phyloP scores from a whole-genome alignment of 2,329 filamentous ascomycete species.

The Lasiodiplodia hormozganensis region DNA sequence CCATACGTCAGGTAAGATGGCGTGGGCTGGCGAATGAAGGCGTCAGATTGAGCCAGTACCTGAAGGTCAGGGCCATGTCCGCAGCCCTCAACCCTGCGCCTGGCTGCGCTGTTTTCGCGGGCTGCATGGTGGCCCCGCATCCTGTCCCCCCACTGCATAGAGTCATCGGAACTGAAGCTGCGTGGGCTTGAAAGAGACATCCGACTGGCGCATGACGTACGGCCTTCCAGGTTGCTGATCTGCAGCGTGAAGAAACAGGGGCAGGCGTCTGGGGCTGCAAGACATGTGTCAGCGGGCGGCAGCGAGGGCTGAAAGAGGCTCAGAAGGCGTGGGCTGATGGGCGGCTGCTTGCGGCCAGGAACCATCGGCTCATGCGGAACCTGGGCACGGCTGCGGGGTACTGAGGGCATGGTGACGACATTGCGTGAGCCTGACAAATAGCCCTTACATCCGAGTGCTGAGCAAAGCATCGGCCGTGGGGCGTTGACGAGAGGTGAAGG shows the following conservation, averaged over 20 bases:
- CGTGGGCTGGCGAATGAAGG: slow-evolving; percentile 6
- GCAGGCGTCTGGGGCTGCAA: not conserved
- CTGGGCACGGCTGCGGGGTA: slow-evolving; percentile 26
- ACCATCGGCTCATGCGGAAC: slow-evolving; percentile 17
- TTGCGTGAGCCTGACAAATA: slow-evolving; percentile 26
- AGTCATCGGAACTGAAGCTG: not conserved
- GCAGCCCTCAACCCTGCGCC: slow-evolving; percentile 10
- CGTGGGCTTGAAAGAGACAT: not conserved
- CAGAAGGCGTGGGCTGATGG: not conserved
- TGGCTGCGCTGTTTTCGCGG: slow-evolving; percentile 19
- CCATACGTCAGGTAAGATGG: slow-evolving; percentile 21
- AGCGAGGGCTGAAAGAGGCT: not conserved
- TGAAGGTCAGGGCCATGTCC: slow-evolving; percentile 7
- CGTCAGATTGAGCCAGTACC: not conserved
- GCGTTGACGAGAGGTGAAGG: not conserved
- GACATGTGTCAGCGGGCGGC: not conserved
- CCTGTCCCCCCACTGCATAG: slow-evolving; percentile 9
- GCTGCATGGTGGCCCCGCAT: slow-evolving; percentile 25
- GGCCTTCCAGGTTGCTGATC: not conserved
- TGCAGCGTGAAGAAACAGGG: not conserved
- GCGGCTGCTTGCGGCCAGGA: slow-evolving; percentile 23
- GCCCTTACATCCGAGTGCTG: not conserved
- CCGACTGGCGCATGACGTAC: slow-evolving; percentile 12
- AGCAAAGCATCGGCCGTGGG: not conserved
- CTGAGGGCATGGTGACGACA: slow-evolving; percentile 25